phyloP scores from a whole-genome alignment of 805 yeast genomes.

The Barnettozyma vustinii region DNA sequence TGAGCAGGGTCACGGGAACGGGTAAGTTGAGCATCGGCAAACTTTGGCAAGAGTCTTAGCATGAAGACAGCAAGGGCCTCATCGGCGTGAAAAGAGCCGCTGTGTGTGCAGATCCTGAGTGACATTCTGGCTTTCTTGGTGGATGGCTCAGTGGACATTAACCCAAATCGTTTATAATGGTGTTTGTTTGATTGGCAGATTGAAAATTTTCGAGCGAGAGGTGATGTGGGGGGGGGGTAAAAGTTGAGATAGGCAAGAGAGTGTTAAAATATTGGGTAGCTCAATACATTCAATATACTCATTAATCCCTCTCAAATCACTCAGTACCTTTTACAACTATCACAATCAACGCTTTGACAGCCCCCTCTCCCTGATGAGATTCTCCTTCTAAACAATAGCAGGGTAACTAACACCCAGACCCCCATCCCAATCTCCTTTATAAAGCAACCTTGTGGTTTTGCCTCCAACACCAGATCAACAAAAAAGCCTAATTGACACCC shows the following conservation, averaged over 20 bases:
- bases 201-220: background rate
- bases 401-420: too few species aligned
- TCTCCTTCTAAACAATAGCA: too few species aligned
- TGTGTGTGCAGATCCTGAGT: slow-evolving; percentile 78
- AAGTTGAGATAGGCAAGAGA: too few species aligned
- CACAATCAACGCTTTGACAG: too few species aligned
- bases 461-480: background rate
- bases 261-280: too few species aligned
- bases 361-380: too few species aligned
- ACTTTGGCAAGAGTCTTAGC: slow-evolving; percentile 69
- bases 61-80: slow-evolving; percentile 91
- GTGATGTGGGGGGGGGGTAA: background rate
- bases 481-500: background rate
- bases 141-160: slow-evolving; percentile 9
- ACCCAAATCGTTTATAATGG: background rate
- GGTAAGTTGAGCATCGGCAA: slow-evolving; percentile 56
- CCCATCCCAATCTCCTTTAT: too few species aligned
- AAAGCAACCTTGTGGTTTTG: too few species aligned
- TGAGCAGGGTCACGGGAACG: slow-evolving; percentile 80
- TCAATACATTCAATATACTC: too few species aligned
- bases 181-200: background rate
- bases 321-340: too few species aligned
- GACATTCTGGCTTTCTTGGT: slow-evolving; percentile 26
- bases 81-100: slow-evolving; percentile 96
- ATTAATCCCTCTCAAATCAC: too few species aligned